phyloP scores from a whole-genome alignment of 495 filamentous ascomycete genomes.

The Tricharina praecox region DNA sequence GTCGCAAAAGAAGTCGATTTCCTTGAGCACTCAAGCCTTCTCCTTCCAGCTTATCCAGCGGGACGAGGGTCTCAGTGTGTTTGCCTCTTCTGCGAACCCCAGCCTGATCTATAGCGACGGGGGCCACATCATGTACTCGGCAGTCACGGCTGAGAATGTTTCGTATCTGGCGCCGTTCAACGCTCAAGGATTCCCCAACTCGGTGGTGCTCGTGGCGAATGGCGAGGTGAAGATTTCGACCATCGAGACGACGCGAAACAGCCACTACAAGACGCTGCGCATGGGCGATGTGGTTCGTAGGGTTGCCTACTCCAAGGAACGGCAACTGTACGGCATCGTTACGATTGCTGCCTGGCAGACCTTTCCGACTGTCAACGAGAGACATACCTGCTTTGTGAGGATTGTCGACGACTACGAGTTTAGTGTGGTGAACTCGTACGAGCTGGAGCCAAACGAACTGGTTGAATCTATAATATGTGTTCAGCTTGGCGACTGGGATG shows the following conservation, averaged over 20 bases:
- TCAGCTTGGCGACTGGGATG: slow-evolving; percentile 45
- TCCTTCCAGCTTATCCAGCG: slow-evolving; percentile 60
- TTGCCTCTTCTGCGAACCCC: slow-evolving; percentile 85
- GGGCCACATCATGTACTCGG: slow-evolving; percentile 77
- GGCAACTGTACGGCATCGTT: slow-evolving; percentile 72
- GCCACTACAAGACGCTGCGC: slow-evolving; percentile 62
- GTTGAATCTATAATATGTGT: slow-evolving; percentile 72
- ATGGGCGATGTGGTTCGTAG: slow-evolving; percentile 72
- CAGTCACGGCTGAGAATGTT: slow-evolving; percentile 82
- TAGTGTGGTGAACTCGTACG: slow-evolving; percentile 35
- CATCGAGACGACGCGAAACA: slow-evolving; percentile 70
- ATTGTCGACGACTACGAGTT: slow-evolving; percentile 44
- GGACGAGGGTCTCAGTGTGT: slow-evolving; percentile 53
- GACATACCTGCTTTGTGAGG: slow-evolving; percentile 16
- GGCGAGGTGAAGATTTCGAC: slow-evolving; percentile 60
- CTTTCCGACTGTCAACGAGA: slow-evolving; percentile 34
- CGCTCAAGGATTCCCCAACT: slow-evolving; percentile 57
- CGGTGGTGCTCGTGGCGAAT: slow-evolving; percentile 64
- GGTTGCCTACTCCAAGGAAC: slow-evolving; percentile 63
- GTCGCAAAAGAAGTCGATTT: slow-evolving; percentile 56
- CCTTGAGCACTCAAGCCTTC: slow-evolving; percentile 73
- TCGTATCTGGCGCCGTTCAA: slow-evolving; percentile 68
- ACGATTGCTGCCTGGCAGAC: slow-evolving; percentile 51
- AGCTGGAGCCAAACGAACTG: slow-evolving; percentile 49
- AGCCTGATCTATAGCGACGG: slow-evolving; percentile 82